Base-by-base conservation (phyloP, 768 basidiomycete genomes). In the Fistulinella prunicolor region DNA sequence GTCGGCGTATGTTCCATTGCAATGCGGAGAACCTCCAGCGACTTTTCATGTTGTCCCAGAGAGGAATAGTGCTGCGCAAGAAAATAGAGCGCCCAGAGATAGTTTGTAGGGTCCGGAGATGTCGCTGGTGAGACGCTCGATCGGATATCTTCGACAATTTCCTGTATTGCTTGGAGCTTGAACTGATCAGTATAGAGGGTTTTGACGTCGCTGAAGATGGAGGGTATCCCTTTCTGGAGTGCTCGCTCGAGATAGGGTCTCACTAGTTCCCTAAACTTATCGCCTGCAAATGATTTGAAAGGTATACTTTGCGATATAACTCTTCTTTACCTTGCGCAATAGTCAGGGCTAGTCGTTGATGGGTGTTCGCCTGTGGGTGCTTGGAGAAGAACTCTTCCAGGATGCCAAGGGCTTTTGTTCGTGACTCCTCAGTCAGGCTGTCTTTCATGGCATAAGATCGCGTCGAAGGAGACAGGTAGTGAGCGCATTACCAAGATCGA, bases 31-130 rank as follows among this genome's bases (percentile, higher is more conserved):
- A 87, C 69, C 14, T 74, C 68, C 9, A 95, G 69, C 0, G 94
- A 80, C 41, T 58, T 66, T 19, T 56, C 49, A 38, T 75, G 58
- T 38, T 67, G 60, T 1, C 75, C 73, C 2, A 89, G 71, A 61
- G 77, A 80, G 0, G 89, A 87, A 60, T 90, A 76, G 62, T 94
- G 94, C 58, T 95, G 91, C 0, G 93, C 85, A 42, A 98, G 84
- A 75, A 89, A 96, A 72, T 95, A 98, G 32, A 97, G 80, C 9
- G 88, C 85, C 96, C 96, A 99, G 10, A 98, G 78, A 58, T 95
- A 88, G 14, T 81, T 83, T 4, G 91, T 83, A 1, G 95, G 94
- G 8, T 79, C 72, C 9, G 63, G 49, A 1, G 65, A 50, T 10
- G 54, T 44, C 8, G 56, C 41, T 22, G 60, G 60, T 10, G 67